These are phyloP conservation scores for Stevia rebaudiana DNA, from an alignment of 140 eudicot species.

Conservation along the genomic window DNA sequence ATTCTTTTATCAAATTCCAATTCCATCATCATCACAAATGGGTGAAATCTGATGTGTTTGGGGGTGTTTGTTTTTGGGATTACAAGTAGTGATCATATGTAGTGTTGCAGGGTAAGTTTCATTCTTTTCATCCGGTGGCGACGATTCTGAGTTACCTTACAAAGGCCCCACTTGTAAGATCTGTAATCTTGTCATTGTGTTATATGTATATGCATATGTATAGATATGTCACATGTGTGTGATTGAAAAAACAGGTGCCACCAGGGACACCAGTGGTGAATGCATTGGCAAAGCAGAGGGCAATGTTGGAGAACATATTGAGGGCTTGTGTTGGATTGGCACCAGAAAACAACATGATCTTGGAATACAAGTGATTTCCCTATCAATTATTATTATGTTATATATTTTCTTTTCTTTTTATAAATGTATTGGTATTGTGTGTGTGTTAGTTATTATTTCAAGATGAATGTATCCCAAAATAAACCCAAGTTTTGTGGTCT, in stretches of 20 bases:
- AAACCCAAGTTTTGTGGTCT: too few species aligned
- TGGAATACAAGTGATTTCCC: constrained; percentile 68
- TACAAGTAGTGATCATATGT: too few species aligned
- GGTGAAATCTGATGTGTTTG: too few species aligned
- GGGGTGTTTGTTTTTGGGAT: too few species aligned
- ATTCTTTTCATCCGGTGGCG: constrained; percentile 94
- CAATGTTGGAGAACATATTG: constrained; percentile 91
- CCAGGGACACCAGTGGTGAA: constrained; percentile 99
- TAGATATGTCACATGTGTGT: constrained; percentile 25
- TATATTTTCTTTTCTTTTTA: too few species aligned
- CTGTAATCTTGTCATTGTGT: not conserved
- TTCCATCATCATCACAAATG: too few species aligned
- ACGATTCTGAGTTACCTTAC: constrained; percentile 91
- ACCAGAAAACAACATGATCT: constrained; percentile 97
- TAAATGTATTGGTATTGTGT: too few species aligned
- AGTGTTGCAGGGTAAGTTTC: constrained; percentile 60
- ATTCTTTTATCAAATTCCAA: too few species aligned
- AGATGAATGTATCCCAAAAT: too few species aligned
- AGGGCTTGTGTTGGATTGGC: constrained; percentile 99
- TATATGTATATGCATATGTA: too few species aligned
- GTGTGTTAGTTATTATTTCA: too few species aligned
- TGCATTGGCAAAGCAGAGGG: constrained; percentile 95
- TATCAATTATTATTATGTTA: too few species aligned
- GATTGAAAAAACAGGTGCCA: constrained; percentile 75
- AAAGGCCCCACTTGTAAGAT: constrained; percentile 94